Evolutionary conservation across 2,329 filamentous ascomycete species (phyloP).

Genomic region (Colletotrichum sidae): DNA sequence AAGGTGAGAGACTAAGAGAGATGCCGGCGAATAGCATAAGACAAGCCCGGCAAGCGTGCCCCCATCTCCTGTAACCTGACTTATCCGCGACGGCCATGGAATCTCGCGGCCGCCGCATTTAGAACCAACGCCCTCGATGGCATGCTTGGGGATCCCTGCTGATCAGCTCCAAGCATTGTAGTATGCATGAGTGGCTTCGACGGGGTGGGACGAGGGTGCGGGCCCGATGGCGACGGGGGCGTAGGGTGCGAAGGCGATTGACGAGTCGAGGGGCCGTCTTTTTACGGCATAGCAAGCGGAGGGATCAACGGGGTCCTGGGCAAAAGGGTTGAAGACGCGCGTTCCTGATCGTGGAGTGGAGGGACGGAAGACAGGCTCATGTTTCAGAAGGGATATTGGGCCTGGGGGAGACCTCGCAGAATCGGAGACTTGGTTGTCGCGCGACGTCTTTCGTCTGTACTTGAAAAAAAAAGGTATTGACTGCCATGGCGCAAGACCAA

Average conservation of each 20-base stretch:
- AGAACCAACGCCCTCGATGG: slow-evolving; percentile 17
- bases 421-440: slow-evolving; percentile 3
- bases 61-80: slow-evolving; percentile 30
- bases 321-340: slow-evolving; percentile 12
- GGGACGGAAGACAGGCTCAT: slow-evolving; percentile 34
- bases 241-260: slow-evolving; percentile 8
- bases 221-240: slow-evolving; percentile 15
- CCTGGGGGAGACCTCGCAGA: slow-evolving; percentile 32
- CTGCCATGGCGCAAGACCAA: neutral
- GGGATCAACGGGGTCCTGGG: slow-evolving; percentile 29
- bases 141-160: slow-evolving; percentile 33
- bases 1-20: slow-evolving; percentile 14
- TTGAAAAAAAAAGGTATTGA: slow-evolving; percentile 15
- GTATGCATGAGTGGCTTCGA: slow-evolving; percentile 36
- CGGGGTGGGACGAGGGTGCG: slow-evolving; percentile 27
- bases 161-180: slow-evolving; percentile 35
- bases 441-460: slow-evolving; percentile 34
- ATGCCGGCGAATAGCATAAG: slow-evolving; percentile 29
- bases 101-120: slow-evolving; percentile 20
- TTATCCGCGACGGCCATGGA: slow-evolving; percentile 32
- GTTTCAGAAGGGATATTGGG: slow-evolving; percentile 34
- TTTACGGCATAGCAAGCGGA: slow-evolving; percentile 2
- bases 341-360: slow-evolving; percentile 31
- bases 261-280: slow-evolving; percentile 23
- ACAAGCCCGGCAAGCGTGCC: slow-evolving; percentile 19